Evolutionary conservation across 495 filamentous ascomycete species (phyloP), one percentile per base, ranked within the genome.

Genomic region (Hypoxylon trugodes): DNA sequence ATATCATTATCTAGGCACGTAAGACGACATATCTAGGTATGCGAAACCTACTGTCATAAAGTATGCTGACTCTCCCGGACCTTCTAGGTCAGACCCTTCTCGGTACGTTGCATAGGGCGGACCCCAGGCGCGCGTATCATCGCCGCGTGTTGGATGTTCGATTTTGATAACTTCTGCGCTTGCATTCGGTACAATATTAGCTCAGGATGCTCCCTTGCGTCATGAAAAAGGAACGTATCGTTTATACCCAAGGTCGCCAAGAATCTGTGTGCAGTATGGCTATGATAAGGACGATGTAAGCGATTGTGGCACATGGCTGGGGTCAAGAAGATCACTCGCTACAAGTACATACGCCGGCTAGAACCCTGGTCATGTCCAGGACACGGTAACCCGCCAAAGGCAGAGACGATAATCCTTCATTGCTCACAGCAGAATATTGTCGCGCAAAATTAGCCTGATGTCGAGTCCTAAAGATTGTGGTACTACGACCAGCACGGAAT

Each of bases 91-190:
- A 22, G 83, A 83, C 19, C 80, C 84, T 22, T 80, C 66, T 26
- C 75, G 76, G 69, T 95, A 91, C 42, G 84, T 83, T 22, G 95
- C 95, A 77, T 94, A 98, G 24, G 95, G 95, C 18, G 95, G 95
- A 1, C 95, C 95, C 95, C 95, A 98, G 41, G 93, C 92, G 58
- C 95, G 81, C 18, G 95, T 98, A 73, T 98, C 95, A 70, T 98
- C 95, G 24, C 95, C 95, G 33, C 91, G 83, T 0, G 82, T 85
- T 4, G 95, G 96, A 75, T 98, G 96, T 73, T 98, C 95, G 48
- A 98, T 84, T 73, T 98, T 98, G 76, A 98, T 97, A 2, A 98
- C 86, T 62, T 98, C 94, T 53, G 95, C 95, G 41, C 94, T 97
- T 69, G 61, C 56, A 69, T 52, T 59, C 61, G 66, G 69, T 73